Percentiles rank a stretch among this genome's conserved stretches.
Evolutionary conservation across 1,284 basidiomycete genomes (phyloP).

Genomic region (Fomitopsis betulina): DNA sequence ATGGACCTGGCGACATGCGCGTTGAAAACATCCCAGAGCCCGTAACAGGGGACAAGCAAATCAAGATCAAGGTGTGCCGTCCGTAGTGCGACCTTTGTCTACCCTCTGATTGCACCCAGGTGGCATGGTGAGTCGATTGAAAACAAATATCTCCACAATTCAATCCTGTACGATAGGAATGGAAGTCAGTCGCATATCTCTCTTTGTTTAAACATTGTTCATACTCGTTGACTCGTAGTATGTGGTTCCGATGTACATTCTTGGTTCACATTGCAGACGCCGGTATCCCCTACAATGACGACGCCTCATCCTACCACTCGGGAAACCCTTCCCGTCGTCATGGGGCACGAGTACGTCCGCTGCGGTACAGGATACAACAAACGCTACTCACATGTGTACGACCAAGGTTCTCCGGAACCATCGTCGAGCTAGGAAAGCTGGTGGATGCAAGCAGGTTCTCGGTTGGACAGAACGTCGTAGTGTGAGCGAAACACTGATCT

Average conservation of each 20-base stretch:
- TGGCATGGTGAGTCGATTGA: slow-evolving; percentile 11
- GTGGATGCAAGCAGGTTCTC: slow-evolving; percentile 20
- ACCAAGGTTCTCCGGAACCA: slow-evolving; percentile 27
- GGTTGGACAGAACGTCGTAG: slow-evolving; percentile 26
- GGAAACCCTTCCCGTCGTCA: slow-evolving; percentile 24
- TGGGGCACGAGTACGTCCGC: slow-evolving; percentile 28
- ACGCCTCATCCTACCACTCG: slow-evolving; percentile 23
- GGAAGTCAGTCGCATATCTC: slow-evolving; percentile 10
- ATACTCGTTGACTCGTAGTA: slow-evolving; percentile 2
- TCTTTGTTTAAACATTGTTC: too few species aligned
- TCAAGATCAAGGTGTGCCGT: slow-evolving; percentile 26
- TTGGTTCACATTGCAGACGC: slow-evolving; percentile 16
- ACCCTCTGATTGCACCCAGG: too few species aligned
- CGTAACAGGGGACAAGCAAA: slow-evolving; percentile 12
- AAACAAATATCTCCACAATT: too few species aligned
- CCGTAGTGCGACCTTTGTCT: too few species aligned
- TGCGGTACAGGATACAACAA: too few species aligned
- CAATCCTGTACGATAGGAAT: slow-evolving; percentile 2
- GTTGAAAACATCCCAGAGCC: slow-evolving; percentile 28
- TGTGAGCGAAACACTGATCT: slow-evolving; percentile 16
- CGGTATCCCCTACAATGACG: slow-evolving; percentile 13
- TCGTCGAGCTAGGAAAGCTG: slow-evolving; percentile 23
- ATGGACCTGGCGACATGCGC: slow-evolving; percentile 29
- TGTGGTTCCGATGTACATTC: slow-evolving; percentile 27
- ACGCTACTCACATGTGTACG: not conserved